These are phyloP conservation scores for Trametes versicolor DNA, from an alignment of 1,284 basidiomycete species.

Conservation along the genomic window DNA sequence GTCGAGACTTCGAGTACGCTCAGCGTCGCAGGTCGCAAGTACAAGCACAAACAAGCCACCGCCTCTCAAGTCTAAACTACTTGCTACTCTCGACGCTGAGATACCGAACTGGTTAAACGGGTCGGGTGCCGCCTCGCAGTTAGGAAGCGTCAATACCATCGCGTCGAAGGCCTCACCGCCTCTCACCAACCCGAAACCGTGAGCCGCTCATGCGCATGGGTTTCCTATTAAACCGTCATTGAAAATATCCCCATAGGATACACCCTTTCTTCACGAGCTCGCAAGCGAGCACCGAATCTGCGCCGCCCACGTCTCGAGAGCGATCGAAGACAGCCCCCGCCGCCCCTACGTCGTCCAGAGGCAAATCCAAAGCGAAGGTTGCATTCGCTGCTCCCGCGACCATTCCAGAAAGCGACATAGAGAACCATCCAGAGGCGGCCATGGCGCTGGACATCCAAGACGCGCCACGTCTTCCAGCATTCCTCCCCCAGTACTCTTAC, in stretches of 20 bases:
- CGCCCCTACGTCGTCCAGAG: constrained; percentile 4
- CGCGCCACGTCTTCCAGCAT: neutral
- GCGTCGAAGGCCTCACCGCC: neutral
- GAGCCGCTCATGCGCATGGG: too few relatives aligned
- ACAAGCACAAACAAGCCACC: constrained; percentile 10
- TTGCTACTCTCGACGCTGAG: constrained; percentile 38
- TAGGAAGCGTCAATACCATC: neutral
- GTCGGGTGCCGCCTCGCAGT: constrained; percentile 1
- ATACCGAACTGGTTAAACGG: constrained; percentile 27
- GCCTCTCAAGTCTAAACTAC: constrained; percentile 33
- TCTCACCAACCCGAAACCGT: constrained; percentile 11
- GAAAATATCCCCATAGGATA: neutral
- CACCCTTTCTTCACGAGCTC: constrained; percentile 16
- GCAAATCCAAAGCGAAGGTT: constrained; percentile 5
- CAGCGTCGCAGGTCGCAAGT: constrained; percentile 8
- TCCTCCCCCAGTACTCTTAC: constrained; percentile 52
- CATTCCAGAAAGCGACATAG: constrained; percentile 14
- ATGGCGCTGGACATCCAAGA: neutral
- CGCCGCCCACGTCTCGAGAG: neutral
- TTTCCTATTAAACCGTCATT: too few relatives aligned
- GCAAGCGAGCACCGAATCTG: neutral
- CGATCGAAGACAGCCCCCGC: constrained; percentile 5
- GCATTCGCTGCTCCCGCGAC: neutral
- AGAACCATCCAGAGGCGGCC: constrained; percentile 16
- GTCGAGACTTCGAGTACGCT: constrained; percentile 6